phyloP scores from a whole-genome alignment of 495 filamentous ascomycete genomes.

The Echria macrotheca region DNA sequence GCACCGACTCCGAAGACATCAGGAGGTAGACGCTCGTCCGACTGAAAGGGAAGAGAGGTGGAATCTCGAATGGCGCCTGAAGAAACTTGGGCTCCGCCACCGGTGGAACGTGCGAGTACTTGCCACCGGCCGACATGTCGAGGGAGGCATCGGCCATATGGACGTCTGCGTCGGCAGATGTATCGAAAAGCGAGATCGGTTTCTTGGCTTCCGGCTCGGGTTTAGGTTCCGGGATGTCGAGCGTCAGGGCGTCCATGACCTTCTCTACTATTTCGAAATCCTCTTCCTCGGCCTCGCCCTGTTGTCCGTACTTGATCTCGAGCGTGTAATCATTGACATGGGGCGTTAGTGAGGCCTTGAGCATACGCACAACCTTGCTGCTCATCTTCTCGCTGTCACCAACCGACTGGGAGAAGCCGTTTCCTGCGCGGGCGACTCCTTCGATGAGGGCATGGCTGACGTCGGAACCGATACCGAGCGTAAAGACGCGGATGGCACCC shows the following conservation, averaged over 20 bases:
- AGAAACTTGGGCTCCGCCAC: conserved; percentile 50
- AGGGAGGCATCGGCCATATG: conserved; percentile 28
- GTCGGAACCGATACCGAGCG: conserved; percentile 57
- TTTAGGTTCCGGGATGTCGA: conserved; percentile 18
- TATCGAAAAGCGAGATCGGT: conserved; percentile 55
- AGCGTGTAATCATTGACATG: conserved; percentile 56
- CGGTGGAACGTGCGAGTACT: conserved; percentile 43
- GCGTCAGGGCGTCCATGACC: conserved; percentile 39
- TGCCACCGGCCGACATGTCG: conserved; percentile 22
- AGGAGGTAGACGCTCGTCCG: conserved; percentile 60
- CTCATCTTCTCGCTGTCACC: conserved; percentile 53
- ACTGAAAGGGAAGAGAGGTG: conserved; percentile 58
- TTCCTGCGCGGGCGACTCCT: conserved; percentile 59
- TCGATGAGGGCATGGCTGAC: conserved; percentile 63
- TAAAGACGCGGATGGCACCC: conserved; percentile 56
- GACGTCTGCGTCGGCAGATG: conserved; percentile 34
- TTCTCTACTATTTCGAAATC: conserved; percentile 54
- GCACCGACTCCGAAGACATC: conserved; percentile 43
- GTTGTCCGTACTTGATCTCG: conserved; percentile 52
- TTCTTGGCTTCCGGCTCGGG: conserved; percentile 22
- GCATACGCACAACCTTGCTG: conserved; percentile 62
- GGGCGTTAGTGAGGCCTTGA: conserved; percentile 60
- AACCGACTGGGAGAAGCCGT: conserved; percentile 61
- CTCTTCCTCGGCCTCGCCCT: conserved; percentile 22
- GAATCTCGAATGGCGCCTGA: conserved; percentile 57